phyloP scores from a whole-genome alignment of 2,329 filamentous ascomycete species.

The Leptographium flavum region DNA sequence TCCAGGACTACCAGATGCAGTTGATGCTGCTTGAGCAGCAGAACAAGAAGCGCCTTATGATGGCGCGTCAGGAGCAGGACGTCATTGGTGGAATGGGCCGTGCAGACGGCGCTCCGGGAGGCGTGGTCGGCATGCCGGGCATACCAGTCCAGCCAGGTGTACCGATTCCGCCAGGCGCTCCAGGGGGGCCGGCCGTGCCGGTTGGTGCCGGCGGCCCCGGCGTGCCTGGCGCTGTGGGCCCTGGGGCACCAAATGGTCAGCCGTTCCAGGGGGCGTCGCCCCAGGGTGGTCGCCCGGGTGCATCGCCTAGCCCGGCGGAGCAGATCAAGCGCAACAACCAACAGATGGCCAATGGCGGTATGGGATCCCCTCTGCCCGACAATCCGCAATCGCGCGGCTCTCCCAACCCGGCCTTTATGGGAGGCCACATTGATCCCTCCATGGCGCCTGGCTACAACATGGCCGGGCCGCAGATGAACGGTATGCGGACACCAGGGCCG shows the following conservation, averaged over 20 bases:
- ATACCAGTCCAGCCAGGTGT: slow-evolving; percentile 3
- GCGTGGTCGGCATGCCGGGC: not conserved
- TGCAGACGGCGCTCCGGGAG: not conserved
- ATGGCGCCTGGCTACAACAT: slow-evolving; percentile 44
- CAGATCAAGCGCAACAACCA: slow-evolving; percentile 69
- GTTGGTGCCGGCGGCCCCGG: slow-evolving; percentile 39
- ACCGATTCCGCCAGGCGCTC: not conserved
- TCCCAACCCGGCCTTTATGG: slow-evolving; percentile 49
- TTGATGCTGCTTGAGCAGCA: slow-evolving; percentile 72
- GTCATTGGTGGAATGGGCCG: slow-evolving; percentile 30
- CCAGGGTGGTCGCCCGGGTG: slow-evolving; percentile 51
- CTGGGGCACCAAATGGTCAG: slow-evolving; percentile 40
- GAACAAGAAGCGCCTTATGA: slow-evolving; percentile 74
- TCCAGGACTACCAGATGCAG: slow-evolving; percentile 84
- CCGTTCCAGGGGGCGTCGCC: slow-evolving; percentile 57
- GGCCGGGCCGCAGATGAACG: slow-evolving; percentile 42
- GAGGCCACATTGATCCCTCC: slow-evolving; percentile 45
- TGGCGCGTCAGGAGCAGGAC: slow-evolving; percentile 71
- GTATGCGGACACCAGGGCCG: slow-evolving; percentile 55
- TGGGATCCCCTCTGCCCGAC: slow-evolving; percentile 60
- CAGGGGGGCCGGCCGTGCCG: slow-evolving; percentile 21
- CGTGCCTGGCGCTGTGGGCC: slow-evolving; percentile 22
- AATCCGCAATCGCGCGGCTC: slow-evolving; percentile 52
- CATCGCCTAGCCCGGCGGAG: slow-evolving; percentile 64
- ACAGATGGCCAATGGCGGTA: slow-evolving; percentile 53